Base-by-base conservation (phyloP, 2,329 filamentous ascomycete genomes). In the Cadophora malorum region DNA sequence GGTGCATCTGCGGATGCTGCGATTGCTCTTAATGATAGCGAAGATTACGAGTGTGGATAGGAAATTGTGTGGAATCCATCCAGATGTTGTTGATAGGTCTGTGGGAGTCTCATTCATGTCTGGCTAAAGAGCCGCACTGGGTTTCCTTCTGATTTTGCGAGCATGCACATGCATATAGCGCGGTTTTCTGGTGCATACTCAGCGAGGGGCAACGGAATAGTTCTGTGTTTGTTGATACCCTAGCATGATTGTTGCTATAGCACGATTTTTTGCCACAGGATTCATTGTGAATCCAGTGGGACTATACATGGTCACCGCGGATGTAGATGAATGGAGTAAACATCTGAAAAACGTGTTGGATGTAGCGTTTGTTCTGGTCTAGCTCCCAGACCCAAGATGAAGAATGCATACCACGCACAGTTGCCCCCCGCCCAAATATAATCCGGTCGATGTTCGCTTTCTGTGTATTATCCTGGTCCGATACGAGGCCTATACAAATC, bases 391-490 rank as follows among this genome's bases (percentile, higher is more conserved):
- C n/a, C 21, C 56, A 45, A 25, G 28, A 45, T 45, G 45, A 19
- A 45, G n/a, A 45, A 45, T 25, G n/a, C 35, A 45, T 41, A 19
- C 33, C n/a, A 59, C 28, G 25, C 4, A 41, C 7, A 12, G 16
- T 41, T 23, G 56, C 10, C 35, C 14, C 7, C 33, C 3, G 21
- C 33, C 56, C 10, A 9, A 59, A 7, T 56, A 31, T 35, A 35
- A 9, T 25, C 35, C 12, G 1, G 3, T 19, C n/a, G 10, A 59
- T 25, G 1, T 5, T 23, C 12, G 21, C 8, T 4, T 25, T 41
- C 8, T 9, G 6, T 53, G n/a, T 58, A 21, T 70, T 71, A 71
- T 70, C 70, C 70, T 23, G 70, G 70, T 47, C 70, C 70, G 53
- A 71, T 71, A 64, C 68, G 67, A 31, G 70, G 70, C 70, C 69